Conservation (phyloP, 225 moss, liverwort and hornwort genomes). For the Ulota crispa region DNA sequence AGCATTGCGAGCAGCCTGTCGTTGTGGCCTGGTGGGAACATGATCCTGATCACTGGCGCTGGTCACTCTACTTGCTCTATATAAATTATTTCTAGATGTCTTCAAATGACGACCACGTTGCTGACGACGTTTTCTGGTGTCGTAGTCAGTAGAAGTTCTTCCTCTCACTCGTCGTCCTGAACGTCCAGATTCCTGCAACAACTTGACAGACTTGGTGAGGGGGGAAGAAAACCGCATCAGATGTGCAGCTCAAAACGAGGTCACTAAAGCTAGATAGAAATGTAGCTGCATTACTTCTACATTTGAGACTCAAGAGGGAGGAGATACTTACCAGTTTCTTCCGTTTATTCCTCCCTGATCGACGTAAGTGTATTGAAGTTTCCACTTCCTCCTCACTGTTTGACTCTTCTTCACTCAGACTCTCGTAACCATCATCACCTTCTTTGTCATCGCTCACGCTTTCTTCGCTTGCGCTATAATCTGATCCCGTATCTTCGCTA, state of each 20-base stretch:
- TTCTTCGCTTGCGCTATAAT: conserved; percentile 98
- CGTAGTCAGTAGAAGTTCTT: conserved; percentile 65
- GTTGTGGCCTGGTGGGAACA: conserved; percentile 69
- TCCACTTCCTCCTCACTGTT: conserved; percentile 70
- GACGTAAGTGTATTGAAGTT: conserved; percentile 66
- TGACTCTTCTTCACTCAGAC: conserved; percentile 70
- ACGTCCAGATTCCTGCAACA: conserved; percentile 61
- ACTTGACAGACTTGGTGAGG: neutral
- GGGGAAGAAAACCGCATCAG: neutral
- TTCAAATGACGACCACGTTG: conserved; percentile 61
- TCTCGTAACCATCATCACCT: conserved; percentile 55
- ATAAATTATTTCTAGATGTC: conserved; percentile 35
- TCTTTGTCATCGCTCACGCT: conserved; percentile 57
- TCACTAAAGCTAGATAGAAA: conserved; percentile 5
- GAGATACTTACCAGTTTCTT: conserved; percentile 57
- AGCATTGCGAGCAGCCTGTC: conserved; percentile 92
- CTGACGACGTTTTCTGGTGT: conserved; percentile 56
- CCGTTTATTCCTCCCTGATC: conserved; percentile 93
- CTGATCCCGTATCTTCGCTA: conserved; percentile 94
- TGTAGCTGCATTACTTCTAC: neutral
- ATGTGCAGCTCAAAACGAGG: conserved; percentile 2
- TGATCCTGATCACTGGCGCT: conserved; percentile 61
- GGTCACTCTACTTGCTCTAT: conserved; percentile 38
- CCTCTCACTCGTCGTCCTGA: conserved; percentile 75
- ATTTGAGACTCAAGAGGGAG: neutral